Conservation (phyloP, 2,329 filamentous ascomycete genomes). For the Talaromyces sp. region DNA sequence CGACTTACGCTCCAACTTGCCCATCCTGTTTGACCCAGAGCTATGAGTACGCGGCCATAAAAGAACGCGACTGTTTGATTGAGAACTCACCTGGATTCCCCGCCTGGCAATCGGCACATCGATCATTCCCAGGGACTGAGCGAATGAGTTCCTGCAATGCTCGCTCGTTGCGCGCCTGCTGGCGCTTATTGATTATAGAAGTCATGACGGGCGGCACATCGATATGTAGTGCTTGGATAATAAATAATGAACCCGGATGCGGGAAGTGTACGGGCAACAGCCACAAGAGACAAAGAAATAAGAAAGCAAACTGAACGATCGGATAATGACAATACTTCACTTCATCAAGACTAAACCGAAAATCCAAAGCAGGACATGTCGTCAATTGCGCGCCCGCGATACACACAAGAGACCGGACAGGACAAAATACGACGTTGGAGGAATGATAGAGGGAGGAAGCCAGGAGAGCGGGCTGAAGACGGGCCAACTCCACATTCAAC, state of each 20-base stretch:
- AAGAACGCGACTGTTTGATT: slow-evolving; percentile 20
- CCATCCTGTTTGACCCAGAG: slow-evolving; percentile 62
- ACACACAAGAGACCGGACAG: not conserved
- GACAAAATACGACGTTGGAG: not conserved
- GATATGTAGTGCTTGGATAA: not conserved
- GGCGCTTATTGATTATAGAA: slow-evolving; percentile 80
- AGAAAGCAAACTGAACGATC: not conserved
- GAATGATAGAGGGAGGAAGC: not conserved
- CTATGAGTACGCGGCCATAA: not conserved
- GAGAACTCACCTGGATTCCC: slow-evolving; percentile 75
- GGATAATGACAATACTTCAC: not conserved
- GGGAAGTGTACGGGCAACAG: not conserved
- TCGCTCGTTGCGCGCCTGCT: slow-evolving; percentile 96
- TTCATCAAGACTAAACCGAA: not conserved
- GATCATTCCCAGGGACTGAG: slow-evolving; percentile 79
- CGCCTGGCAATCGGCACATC: slow-evolving; percentile 88
- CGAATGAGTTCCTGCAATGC: slow-evolving; percentile 84
- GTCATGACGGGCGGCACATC: slow-evolving; percentile 53
- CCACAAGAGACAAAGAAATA: not conserved
- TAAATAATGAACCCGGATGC: not conserved
- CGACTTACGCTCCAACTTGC: slow-evolving; percentile 82
- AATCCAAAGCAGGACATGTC: not conserved
- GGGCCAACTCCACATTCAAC: not conserved
- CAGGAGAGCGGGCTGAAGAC: not conserved
- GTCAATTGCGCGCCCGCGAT: slow-evolving; percentile 3